These are phyloP conservation scores for Gliomastix tumulicola DNA, from an alignment of 2,329 filamentous ascomycete genomes.

Conservation along the genomic window DNA sequence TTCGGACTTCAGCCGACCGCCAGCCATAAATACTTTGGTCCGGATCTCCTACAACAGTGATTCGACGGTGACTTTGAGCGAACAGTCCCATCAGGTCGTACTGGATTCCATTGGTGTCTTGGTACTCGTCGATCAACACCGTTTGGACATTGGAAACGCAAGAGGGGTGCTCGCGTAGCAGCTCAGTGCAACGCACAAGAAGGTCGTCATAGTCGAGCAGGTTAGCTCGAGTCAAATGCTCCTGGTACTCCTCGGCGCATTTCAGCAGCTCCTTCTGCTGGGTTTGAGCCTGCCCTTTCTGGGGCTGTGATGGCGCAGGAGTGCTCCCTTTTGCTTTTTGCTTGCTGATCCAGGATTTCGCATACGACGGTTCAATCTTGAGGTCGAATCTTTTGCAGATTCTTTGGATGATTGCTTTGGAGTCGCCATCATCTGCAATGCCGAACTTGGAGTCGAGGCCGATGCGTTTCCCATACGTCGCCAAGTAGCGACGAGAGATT, in stretches of 20 bases:
- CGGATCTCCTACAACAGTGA: slow-evolving; percentile 93
- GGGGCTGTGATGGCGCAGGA: slow-evolving; percentile 29
- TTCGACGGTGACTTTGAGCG: slow-evolving; percentile 63
- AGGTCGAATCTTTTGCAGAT: slow-evolving; percentile 71
- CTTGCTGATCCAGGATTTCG: slow-evolving; percentile 71
- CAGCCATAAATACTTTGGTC: slow-evolving; percentile 98
- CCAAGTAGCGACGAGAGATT: slow-evolving; percentile 78
- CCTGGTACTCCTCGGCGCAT: slow-evolving; percentile 71
- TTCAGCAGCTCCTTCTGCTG: slow-evolving; percentile 52
- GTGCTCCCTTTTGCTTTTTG: slow-evolving; percentile 51
- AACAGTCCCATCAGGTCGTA: slow-evolving; percentile 91
- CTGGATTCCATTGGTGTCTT: slow-evolving; percentile 93
- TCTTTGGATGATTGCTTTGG: slow-evolving; percentile 68
- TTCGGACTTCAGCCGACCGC: slow-evolving; percentile 86
- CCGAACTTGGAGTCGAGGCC: slow-evolving; percentile 78
- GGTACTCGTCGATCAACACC: slow-evolving; percentile 93
- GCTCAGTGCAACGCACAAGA: slow-evolving; percentile 72
- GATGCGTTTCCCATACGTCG: slow-evolving; percentile 77
- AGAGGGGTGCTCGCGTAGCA: slow-evolving; percentile 64
- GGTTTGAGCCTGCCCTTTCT: slow-evolving; percentile 12
- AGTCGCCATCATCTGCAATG: slow-evolving; percentile 83
- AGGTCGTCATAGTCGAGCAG: slow-evolving; percentile 93
- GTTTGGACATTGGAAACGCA: slow-evolving; percentile 88
- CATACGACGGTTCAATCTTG: slow-evolving; percentile 60
- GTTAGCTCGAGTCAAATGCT: slow-evolving; percentile 66